Conservation (phyloP, 257 asterid species). For the Echites panduratus region DNA sequence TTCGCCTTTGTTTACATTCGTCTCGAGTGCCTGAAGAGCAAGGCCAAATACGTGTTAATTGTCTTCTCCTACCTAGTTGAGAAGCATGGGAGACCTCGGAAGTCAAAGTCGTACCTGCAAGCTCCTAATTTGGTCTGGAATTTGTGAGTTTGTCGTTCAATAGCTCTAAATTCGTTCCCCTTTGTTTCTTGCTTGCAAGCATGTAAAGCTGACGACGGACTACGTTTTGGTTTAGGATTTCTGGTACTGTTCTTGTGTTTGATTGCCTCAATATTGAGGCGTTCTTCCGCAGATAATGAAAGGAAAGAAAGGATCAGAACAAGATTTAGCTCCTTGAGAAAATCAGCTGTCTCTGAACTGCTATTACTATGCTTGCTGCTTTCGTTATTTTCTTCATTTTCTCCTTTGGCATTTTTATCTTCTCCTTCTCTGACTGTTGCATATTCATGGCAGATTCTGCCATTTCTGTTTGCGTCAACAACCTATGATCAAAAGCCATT, state of each 20-base stretch:
- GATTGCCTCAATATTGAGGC: conserved; percentile 2
- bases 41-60: neutral
- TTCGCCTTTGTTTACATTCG: conserved; percentile 14
- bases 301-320: conserved; percentile 40
- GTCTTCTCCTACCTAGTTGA: neutral
- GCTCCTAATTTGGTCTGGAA: conserved; percentile 21
- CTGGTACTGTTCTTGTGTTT: neutral
- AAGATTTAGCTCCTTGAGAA: conserved; percentile 34
- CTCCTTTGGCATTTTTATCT: neutral
- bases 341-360: neutral
- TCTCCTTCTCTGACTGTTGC: neutral
- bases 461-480: conserved; percentile 13
- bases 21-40: conserved; percentile 15
- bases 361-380: neutral
- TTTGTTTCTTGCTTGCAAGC: neutral
- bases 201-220: neutral
- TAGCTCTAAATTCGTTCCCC: conserved; percentile 12
- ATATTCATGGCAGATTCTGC: conserved; percentile 13
- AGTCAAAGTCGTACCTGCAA: conserved; percentile 24
- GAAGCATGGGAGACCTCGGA: neutral
- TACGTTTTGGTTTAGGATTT: neutral
- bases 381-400: conserved; percentile 12
- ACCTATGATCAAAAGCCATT: neutral
- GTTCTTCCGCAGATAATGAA: conserved; percentile 27
- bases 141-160: conserved; percentile 10